A percentile compares a stretch with the other conserved stretches of the same genome.
phyloP scores from a whole-genome alignment of 2,329 filamentous ascomycete genomes.

The Penicillium sp. region DNA sequence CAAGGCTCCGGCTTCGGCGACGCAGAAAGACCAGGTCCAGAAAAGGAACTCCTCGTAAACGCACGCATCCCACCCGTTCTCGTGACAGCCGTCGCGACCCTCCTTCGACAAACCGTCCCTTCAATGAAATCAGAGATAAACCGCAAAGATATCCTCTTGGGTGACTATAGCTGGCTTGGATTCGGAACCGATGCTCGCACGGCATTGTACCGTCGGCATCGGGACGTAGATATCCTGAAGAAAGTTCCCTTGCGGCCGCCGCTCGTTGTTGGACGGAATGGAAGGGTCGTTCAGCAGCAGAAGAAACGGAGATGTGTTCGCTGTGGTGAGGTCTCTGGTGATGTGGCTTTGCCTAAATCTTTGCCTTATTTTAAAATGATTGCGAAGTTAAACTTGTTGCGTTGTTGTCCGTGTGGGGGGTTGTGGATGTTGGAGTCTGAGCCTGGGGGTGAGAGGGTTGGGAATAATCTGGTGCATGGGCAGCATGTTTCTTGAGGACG shows the following conservation, averaged over 20 bases:
- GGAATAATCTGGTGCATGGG: neutral
- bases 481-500: constrained; percentile 2
- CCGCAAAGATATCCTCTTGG: constrained; percentile 68
- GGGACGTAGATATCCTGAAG: constrained; percentile 59
- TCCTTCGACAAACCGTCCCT: constrained; percentile 53
- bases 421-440: constrained; percentile 40
- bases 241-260: constrained; percentile 42
- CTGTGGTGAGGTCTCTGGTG: constrained; percentile 67
- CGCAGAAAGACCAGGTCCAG: constrained; percentile 48
- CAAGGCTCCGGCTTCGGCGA: constrained; percentile 46
- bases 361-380: constrained; percentile 38
- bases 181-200: constrained; percentile 59
- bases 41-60: constrained; percentile 55
- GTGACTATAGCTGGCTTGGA: constrained; percentile 68
- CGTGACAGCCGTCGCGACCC: constrained; percentile 46
- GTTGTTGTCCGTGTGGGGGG: constrained; percentile 43
- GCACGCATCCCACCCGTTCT: constrained; percentile 54
- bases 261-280: constrained; percentile 9
- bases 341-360: constrained; percentile 47
- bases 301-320: constrained; percentile 55
- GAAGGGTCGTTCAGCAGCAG: constrained; percentile 5
- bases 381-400: constrained; percentile 36
- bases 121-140: constrained; percentile 62
- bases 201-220: constrained; percentile 60
- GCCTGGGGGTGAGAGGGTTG: neutral